Percentiles rank a stretch among this genome's conserved stretches.
Evolutionary conservation across 192 early-diverging fungal species (phyloP).

Genomic region (Gonapodya sp.): DNA sequence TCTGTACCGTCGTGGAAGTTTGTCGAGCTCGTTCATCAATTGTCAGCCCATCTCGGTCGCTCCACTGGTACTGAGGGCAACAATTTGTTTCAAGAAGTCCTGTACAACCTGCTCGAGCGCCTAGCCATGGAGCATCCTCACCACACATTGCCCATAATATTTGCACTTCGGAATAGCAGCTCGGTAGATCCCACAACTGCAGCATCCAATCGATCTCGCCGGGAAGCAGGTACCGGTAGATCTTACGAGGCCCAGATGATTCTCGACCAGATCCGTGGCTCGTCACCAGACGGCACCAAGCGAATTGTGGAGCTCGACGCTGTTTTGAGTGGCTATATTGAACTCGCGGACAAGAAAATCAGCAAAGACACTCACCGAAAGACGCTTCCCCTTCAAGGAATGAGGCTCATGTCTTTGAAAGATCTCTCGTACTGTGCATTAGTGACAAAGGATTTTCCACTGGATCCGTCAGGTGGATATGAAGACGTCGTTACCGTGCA

Average conservation of each 20-base stretch:
- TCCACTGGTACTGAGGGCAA: not conserved
- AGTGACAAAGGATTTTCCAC: not conserved
- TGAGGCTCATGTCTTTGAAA: not conserved
- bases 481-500: not conserved
- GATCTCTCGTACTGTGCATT: not conserved
- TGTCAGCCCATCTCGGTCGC: not conserved
- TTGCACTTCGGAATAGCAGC: not conserved
- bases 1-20: not conserved
- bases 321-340: constrained; percentile 2
- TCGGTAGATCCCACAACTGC: not conserved
- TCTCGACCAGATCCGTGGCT: not conserved
- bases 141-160: not conserved
- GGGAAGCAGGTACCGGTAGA: not conserved
- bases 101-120: not conserved
- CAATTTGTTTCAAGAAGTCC: constrained; percentile 2
- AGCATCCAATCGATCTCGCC: not conserved
- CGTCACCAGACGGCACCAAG: not conserved
- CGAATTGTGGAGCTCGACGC: not conserved
- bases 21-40: constrained; percentile 7
- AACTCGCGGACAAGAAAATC: not conserved
- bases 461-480: not conserved
- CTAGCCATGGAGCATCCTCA: not conserved
- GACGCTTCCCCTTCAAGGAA: not conserved
- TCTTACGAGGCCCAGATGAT: not conserved
- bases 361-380: not conserved